Conservation (phyloP, 1,284 basidiomycete species). For the Puccinia coronata region DNA sequence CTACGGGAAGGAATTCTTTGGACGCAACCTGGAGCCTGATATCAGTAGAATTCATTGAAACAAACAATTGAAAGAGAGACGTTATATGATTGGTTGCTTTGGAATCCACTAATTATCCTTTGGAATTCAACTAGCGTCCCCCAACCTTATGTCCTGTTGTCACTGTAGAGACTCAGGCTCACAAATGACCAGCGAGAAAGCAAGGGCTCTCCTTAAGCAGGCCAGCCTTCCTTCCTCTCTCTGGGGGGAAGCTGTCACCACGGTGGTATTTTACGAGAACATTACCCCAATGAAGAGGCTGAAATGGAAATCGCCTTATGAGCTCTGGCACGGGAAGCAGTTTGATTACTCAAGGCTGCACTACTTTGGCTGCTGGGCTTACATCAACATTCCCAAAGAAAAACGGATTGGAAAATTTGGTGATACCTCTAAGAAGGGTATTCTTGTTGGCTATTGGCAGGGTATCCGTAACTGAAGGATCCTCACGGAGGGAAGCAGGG, state of each 20-base stretch:
- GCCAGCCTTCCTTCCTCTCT: too few species aligned
- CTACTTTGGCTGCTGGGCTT: constrained; percentile 8
- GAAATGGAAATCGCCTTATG: neutral
- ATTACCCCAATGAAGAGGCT: neutral
- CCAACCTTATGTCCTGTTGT: too few species aligned
- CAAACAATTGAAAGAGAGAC: neutral
- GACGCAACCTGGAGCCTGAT: neutral
- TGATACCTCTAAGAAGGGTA: too few species aligned
- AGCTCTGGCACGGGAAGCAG: neutral
- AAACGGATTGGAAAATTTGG: neutral
- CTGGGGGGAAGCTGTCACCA: neutral
- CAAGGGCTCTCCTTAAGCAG: too few species aligned
- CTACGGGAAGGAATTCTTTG: neutral
- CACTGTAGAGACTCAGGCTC: too few species aligned
- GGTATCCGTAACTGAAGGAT: neutral
- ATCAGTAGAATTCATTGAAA: neutral
- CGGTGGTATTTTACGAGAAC: neutral
- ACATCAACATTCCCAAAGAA: constrained; percentile 23
- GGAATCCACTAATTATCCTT: too few species aligned
- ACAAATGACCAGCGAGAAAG: too few species aligned
- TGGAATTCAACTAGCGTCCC: too few species aligned
- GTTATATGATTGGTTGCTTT: constrained; percentile 20
- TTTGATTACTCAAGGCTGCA: constrained; percentile 21
- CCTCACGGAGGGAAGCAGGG: neutral
- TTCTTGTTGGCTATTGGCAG: too few species aligned